Base-by-base conservation (phyloP, 768 basidiomycete species). In the Boletus rufocinnamomeus region DNA sequence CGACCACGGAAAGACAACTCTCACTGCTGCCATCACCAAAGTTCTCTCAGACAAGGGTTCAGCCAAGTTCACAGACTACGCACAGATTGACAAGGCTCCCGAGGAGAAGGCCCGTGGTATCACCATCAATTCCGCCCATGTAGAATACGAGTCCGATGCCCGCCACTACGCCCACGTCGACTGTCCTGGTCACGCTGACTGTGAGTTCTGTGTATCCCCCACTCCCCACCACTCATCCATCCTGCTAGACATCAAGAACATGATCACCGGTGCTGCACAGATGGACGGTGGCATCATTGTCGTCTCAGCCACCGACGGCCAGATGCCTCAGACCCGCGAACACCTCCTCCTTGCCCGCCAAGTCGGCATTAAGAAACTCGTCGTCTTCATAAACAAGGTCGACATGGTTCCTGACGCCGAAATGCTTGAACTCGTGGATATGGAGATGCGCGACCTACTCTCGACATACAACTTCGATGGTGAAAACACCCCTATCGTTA, bases 81-180 rank as follows among this genome's bases (percentile, higher is more conserved):
- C 82, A 50, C 87, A 94, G 76, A 99, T 99, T 68, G 97, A 99
- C 89, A 98, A 92, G 81, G 97, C 97, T 10, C 97, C 97, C 3
- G 97, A 99, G 77, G 97, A 99, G 80, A 96, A 94, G 77, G 96
- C 96, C 60, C 93, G 97, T 73, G 97, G 97, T 76, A 99, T 99
- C 77, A 99, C 97, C 61, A 99, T 99, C 76, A 95, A 96, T 76
- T 96, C 97, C 23, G 86, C 97, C 52, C 97, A 99, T 72, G 95
- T 99, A 72, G 97, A 99, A 74, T 99, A 99, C 73, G 95, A 98
- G 81, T 96, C 96, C 37, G 79, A 79, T 19, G 79, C 74, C 38
- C 85, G 96, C 56, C 96, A 98, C 71, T 98, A 98, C 66, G 96
- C 95, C 27, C 96, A 98, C 74, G 96, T 98, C 70, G 96, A 98